Conservation (phyloP, 2,329 filamentous ascomycete genomes). For the Aspergillus ustus region DNA sequence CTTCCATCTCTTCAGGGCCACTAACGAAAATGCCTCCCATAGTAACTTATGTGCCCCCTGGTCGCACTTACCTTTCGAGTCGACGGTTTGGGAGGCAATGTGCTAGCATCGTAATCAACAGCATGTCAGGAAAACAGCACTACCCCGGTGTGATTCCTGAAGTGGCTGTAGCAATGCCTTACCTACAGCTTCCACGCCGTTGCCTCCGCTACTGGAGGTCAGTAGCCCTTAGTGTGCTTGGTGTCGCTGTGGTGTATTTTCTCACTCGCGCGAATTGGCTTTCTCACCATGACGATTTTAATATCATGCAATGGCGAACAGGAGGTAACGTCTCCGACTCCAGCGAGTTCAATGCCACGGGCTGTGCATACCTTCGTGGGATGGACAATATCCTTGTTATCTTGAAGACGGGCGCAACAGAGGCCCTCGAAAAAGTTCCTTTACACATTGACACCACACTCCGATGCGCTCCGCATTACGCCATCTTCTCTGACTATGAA, state of each 20-base stretch:
- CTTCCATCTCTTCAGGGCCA: too few relatives aligned
- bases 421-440: slow-evolving; percentile 33
- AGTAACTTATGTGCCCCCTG: neutral
- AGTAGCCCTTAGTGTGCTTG: neutral
- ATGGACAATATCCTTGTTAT: slow-evolving; percentile 34
- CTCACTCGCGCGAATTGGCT: neutral
- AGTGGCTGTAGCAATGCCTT: neutral
- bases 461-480: slow-evolving; percentile 34
- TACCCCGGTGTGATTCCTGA: neutral
- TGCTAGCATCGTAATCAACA: neutral
- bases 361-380: neutral
- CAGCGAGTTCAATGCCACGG: neutral
- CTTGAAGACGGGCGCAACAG: slow-evolving; percentile 36
- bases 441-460: slow-evolving; percentile 35
- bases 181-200: neutral
- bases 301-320: neutral
- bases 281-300: neutral
- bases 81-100: neutral
- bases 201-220: slow-evolving; percentile 5
- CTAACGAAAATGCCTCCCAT: neutral
- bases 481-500: slow-evolving; percentile 36
- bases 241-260: neutral
- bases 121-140: neutral
- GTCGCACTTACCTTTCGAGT: slow-evolving; percentile 9
- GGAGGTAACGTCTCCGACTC: neutral